Base-by-base conservation (phyloP, 192 early-diverging fungal genomes). In the Backusella sp. region DNA sequence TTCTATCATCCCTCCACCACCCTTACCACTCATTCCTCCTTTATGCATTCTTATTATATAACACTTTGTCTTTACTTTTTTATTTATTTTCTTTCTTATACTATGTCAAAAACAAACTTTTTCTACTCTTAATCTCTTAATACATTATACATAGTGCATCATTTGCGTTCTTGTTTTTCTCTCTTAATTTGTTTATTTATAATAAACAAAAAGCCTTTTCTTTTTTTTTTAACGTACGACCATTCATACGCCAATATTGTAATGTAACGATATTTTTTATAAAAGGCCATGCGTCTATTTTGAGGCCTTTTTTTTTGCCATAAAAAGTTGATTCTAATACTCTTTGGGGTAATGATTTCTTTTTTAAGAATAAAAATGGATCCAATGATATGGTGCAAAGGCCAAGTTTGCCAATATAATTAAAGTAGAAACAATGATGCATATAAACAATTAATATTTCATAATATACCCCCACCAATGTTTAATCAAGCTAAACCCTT, bases 71-170 rank as follows among this genome's bases (percentile, higher is more conserved):
- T 23, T n/a, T 26, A 21, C 34, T 65, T 37, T 35, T 65, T 74
- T 65, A 32, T 70, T 49, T 70, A 28, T 1, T 70, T 41, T 73
- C 32, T 35, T 42, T 46, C 8, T 49, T 8, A 42, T 34, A 28
- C 21, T 59, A 59, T 59, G 56, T 59, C 56, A 26, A 21, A 59
- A 59, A 11, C 23, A 49, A 44, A 44, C 15, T 44, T 49, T 49
- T 23, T 23, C 23, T 56, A 3, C 21, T n/a, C 21, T 59, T 59
- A 59, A 59, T 59, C 23, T 59, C 23, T 59, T 59, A 59, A 59
- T 59, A 52, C 73, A 65, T 73, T 37, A 69, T 69, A 69, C 68
- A 69, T 69, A 69, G 36, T 41, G n/a, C 67, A 68, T 39, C 21
- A 69, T 69, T 37, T 41, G 19, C 21, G 53, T 59, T 26, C 23